phyloP scores from a whole-genome alignment of 805 yeast species.

The Saccharomycodes ludwigii region DNA sequence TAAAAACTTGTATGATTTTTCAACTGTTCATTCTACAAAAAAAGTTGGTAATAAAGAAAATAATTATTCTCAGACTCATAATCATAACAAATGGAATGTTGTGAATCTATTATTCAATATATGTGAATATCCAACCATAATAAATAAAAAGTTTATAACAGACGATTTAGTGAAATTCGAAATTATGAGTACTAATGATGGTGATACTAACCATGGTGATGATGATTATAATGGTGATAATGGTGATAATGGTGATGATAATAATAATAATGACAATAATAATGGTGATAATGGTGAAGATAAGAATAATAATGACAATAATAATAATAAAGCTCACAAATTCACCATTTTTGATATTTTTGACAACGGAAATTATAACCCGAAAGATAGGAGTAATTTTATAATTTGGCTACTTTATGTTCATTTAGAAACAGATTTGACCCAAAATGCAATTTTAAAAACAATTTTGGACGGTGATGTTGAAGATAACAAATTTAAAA shows the following conservation, averaged over 20 bases:
- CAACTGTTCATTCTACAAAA: constrained; percentile 38
- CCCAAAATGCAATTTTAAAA: constrained; percentile 32
- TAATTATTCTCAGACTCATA: too few relatives aligned
- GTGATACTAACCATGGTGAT: constrained; percentile 6
- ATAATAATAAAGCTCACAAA: constrained; percentile 22
- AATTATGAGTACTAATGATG: constrained; percentile 17
- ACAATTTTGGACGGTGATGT: constrained; percentile 6
- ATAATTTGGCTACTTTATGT: constrained; percentile 78
- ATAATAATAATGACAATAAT: neutral
- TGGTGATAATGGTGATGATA: constrained; percentile 1
- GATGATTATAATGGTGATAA: too few relatives aligned
- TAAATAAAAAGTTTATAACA: constrained; percentile 26
- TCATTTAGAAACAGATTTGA: constrained; percentile 61
- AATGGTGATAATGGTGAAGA: constrained; percentile 9
- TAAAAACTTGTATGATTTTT: constrained; percentile 63
- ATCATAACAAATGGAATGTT: constrained; percentile 36
- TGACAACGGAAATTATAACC: constrained; percentile 46
- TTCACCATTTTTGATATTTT: constrained; percentile 65
- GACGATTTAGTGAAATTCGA: too few relatives aligned
- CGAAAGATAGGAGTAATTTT: constrained; percentile 54
- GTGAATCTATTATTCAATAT: constrained; percentile 66
- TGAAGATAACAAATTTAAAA: constrained; percentile 7
- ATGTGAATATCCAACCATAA: constrained; percentile 47
- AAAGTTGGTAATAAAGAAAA: constrained; percentile 25
- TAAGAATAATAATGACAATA: constrained; percentile 5